Base-by-base conservation (phyloP, 1,284 basidiomycete species). In the Moesziomyces globuligerus region DNA sequence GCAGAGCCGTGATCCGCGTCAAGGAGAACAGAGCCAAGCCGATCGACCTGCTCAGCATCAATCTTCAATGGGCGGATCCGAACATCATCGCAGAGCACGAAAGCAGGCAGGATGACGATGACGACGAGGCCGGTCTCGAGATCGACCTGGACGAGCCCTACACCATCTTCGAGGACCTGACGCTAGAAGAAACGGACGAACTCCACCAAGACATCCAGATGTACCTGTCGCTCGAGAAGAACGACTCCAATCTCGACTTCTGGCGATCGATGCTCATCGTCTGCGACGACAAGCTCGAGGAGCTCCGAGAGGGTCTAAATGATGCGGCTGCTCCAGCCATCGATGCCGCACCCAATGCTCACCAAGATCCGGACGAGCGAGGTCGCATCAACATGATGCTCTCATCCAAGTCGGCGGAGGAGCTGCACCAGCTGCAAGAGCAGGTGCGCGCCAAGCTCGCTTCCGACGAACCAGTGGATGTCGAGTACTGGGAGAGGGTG, bases 191-290 rank as follows among this genome's bases (percentile, higher is more conserved):
- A 85, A 91, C 93, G 3, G 89, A 94, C 71, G 95, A 98, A 83
- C 85, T 99, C 20, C 91, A 96, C 69, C 89, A 92, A 47, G 95
- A 98, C 81, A 97, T 99, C 73, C 90, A 94, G 83, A 89, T 89
- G 79, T 97, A 98, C 81, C 86, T 98, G 39, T 86, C 88, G 7
- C 86, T 98, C 34, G 96, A 99, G 82, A 89, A 90, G 75, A 87
- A 88, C 18, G 89, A 93, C 13, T 85, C 89, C 37, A 94, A 95
- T 80, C 88, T 94, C 56, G 94, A 98, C 73, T 98, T 98, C 82
- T 99, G 96, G 96, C 92, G 93, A 90, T 91, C 95, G 74, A 95
- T 98, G 92, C 91, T 95, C 87, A 91, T 96, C 9, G 90, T 99
- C 3, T 97, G 94, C 83, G 91, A 94, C 80, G 91, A 97, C 83